These are phyloP conservation scores for Magnolia sinica DNA, from an alignment of 164 flowering plant species.

Conservation along the genomic window DNA sequence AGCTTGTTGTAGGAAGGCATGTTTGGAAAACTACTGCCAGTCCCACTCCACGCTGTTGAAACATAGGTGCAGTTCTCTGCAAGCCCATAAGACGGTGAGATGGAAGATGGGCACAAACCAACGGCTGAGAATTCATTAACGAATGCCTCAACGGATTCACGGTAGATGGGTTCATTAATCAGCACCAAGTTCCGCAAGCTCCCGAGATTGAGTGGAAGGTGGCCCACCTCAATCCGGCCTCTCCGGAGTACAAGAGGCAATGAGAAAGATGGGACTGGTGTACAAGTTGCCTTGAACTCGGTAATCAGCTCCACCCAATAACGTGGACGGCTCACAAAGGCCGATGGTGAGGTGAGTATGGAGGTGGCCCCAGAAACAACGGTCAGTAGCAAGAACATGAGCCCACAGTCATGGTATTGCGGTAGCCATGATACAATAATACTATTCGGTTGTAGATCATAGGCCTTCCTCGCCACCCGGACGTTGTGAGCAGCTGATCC, in stretches of 20 bases:
- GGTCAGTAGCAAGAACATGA: slow-evolving; percentile 61
- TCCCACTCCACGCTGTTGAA: slow-evolving; percentile 63
- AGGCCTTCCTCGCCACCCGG: slow-evolving; percentile 53
- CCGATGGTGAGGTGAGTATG: slow-evolving; percentile 47
- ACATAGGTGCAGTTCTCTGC: slow-evolving; percentile 84
- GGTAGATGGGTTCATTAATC: slow-evolving; percentile 69
- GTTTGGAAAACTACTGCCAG: slow-evolving; percentile 7
- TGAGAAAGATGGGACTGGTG: slow-evolving; percentile 72
- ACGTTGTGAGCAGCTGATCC: slow-evolving; percentile 83
- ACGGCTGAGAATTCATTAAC: slow-evolving; percentile 31
- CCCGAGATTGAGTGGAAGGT: slow-evolving; percentile 24
- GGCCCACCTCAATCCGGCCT: slow-evolving; percentile 37
- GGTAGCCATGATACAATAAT: slow-evolving; percentile 72
- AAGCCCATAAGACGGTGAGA: slow-evolving; percentile 69
- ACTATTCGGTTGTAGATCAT: slow-evolving; percentile 63
- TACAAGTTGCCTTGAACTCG: slow-evolving; percentile 47
- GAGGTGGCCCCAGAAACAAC: slow-evolving; percentile 61
- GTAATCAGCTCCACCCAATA: slow-evolving; percentile 64
- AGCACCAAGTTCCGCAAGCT: slow-evolving; percentile 54
- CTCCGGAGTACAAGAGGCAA: slow-evolving; percentile 58
- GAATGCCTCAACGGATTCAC: slow-evolving; percentile 36
- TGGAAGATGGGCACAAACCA: slow-evolving; percentile 38
- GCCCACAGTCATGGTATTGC: slow-evolving; percentile 80
- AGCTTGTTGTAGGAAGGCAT: slow-evolving; percentile 42
- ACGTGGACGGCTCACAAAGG: slow-evolving; percentile 49